Percentiles rank a stretch among this genome's conserved stretches.
phyloP scores from a whole-genome alignment of 78 protist species.

The Capsaspora owczarzaki region DNA sequence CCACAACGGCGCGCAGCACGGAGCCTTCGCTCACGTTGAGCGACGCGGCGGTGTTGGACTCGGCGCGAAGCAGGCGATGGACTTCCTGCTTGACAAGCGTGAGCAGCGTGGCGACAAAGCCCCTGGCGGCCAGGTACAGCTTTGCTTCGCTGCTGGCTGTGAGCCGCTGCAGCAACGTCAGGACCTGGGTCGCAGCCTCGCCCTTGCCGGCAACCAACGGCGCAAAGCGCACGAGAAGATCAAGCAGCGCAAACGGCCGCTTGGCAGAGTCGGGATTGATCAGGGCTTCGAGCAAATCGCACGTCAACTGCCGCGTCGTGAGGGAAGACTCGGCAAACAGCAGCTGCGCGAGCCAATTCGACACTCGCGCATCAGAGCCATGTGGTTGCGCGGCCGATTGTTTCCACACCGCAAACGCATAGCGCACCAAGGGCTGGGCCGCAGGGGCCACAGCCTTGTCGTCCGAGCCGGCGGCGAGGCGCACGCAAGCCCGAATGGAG shows the following conservation, averaged over 20 bases:
- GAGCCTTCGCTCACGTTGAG: conserved; percentile 47
- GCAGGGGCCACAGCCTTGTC: too few relatives aligned
- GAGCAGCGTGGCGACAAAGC: conserved; percentile 41
- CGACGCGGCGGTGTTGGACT: conserved; percentile 25
- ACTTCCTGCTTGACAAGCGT: conserved; percentile 21
- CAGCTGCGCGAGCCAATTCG: conserved; percentile 8
- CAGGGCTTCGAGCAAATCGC: background rate
- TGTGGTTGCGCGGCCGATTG: too few relatives aligned
- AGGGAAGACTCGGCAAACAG: background rate
- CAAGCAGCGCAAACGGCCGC: conserved; percentile 31
- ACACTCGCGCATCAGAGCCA: too few relatives aligned
- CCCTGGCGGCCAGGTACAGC: conserved; percentile 25
- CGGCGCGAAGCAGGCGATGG: conserved; percentile 28
- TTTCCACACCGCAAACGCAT: too few relatives aligned
- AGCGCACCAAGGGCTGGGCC: too few relatives aligned
- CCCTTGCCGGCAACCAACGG: conserved; percentile 23
- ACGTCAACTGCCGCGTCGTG: background rate
- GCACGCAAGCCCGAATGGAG: too few relatives aligned
- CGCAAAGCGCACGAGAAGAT: too few relatives aligned
- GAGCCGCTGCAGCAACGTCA: conserved; percentile 8
- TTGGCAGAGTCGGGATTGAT: conserved; percentile 9
- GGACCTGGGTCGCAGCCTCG: conserved; percentile 31
- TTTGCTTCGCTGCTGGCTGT: too few relatives aligned
- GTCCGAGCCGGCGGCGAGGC: too few relatives aligned
- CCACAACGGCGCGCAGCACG: conserved; percentile 25